These are phyloP conservation scores for Atkinsonella texensis DNA, from an alignment of 2,329 filamentous ascomycete species.

Conservation along the genomic window DNA sequence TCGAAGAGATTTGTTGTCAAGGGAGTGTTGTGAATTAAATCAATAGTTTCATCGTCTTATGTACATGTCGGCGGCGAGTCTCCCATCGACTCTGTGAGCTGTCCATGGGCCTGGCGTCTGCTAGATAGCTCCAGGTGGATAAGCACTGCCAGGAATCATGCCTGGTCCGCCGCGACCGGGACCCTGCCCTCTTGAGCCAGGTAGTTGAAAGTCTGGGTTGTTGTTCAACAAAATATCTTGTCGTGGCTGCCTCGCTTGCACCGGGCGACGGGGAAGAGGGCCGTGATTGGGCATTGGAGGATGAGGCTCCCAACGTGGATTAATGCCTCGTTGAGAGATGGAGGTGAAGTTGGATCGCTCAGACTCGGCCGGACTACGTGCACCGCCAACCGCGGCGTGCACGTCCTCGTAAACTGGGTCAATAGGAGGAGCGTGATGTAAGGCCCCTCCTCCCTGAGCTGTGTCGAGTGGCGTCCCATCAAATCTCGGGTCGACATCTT, in stretches of 20 bases:
- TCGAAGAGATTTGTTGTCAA: background rate
- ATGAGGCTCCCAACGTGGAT: constrained; percentile 69
- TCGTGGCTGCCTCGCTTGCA: constrained; percentile 46
- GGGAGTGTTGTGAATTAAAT: background rate
- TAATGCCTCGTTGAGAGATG: constrained; percentile 76
- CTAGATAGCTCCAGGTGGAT: constrained; percentile 24
- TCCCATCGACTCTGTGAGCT: background rate
- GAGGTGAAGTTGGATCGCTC: constrained; percentile 82
- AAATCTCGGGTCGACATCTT: constrained; percentile 87
- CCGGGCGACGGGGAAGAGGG: constrained; percentile 31
- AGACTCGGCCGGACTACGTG: constrained; percentile 62
- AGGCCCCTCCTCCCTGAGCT: constrained; percentile 19
- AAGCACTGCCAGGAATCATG: constrained; percentile 42
- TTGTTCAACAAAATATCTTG: constrained; percentile 71
- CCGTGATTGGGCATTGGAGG: constrained; percentile 29
- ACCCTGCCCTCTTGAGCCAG: constrained; percentile 25
- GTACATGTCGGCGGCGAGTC: background rate
- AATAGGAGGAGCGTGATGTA: constrained; percentile 15
- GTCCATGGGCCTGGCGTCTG: background rate
- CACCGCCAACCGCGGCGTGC: constrained; percentile 34
- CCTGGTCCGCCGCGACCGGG: constrained; percentile 21
- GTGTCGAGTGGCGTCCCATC: constrained; percentile 23
- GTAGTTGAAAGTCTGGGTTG: constrained; percentile 80
- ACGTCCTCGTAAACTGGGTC: constrained; percentile 49
- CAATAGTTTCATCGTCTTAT: background rate